phyloP scores from a whole-genome alignment of 1,284 basidiomycete species.

The Peniophora sp. region DNA sequence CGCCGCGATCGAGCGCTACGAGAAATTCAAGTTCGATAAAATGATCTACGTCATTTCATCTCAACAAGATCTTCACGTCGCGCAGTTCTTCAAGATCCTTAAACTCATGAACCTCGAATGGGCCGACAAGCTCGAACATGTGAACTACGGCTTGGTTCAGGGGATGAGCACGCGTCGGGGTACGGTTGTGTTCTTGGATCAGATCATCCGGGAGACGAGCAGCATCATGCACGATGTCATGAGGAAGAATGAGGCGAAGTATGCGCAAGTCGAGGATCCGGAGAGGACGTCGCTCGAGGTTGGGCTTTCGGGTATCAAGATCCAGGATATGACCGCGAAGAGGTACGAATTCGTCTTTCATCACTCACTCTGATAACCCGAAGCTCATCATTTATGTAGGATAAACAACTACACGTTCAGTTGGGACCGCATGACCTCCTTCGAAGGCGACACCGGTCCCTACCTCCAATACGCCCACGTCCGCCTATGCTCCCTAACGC shows the following conservation, averaged over 20 bases:
- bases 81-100: constrained; percentile 94
- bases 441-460: constrained; percentile 95
- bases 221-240: constrained; percentile 96
- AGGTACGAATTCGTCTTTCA: constrained; percentile 40
- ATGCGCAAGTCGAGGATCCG: constrained; percentile 84
- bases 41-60: constrained; percentile 95
- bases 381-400: constrained; percentile 29
- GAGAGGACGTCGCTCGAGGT: constrained; percentile 78
- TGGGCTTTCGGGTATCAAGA: constrained; percentile 95
- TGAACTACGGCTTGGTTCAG: constrained; percentile 89
- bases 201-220: constrained; percentile 90
- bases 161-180: constrained; percentile 99
- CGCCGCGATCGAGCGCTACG: constrained; percentile 88
- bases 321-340: constrained; percentile 96
- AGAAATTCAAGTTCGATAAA: constrained; percentile 94
- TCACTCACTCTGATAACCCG: constrained; percentile 1
- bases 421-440: constrained; percentile 92
- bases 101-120: constrained; percentile 87
- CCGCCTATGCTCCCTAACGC: constrained; percentile 86
- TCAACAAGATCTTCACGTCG: constrained; percentile 92
- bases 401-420: constrained; percentile 97
- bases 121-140: constrained; percentile 77
- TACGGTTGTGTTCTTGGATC: constrained; percentile 92
- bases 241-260: constrained; percentile 93
- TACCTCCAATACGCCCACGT: constrained; percentile 98